Base-by-base conservation (phyloP, 208 protist genomes). In the Kentomonas sorsogonicus region DNA sequence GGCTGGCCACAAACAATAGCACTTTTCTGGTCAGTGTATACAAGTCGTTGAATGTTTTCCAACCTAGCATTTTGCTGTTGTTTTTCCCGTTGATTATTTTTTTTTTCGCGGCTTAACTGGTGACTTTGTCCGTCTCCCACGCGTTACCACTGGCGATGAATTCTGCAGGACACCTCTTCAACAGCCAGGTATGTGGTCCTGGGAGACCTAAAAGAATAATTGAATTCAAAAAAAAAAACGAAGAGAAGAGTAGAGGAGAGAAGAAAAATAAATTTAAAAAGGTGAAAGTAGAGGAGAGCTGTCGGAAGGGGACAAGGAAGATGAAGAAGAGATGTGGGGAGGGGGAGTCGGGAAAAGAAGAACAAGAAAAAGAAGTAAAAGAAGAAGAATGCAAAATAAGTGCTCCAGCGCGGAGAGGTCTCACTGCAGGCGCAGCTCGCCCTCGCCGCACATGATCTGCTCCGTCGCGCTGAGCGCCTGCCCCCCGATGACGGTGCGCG, bases 191-290 rank as follows among this genome's bases (percentile, higher is more conserved):
- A 47, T 20, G 16, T 27, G 10, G 16, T 31, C 41, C 39, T 41
- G 15, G 25, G 10, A 45, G 53, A 33, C 1, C 5, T n/a, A 59
- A 31, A 2, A 50, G 26, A 62, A 20, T 33, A 62, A 51, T 4
- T 40, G 22, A 34, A 44, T 33, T 10, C 54, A 34, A 47, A 63
- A 53, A 47, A 36, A 65, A 13, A 43, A 22, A 38, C 2, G 18
- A 40, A 50, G 43, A 33, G 18, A 20, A 0, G 44, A 23, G 3
- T 30, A 20, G 0, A 33, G 67, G 26, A 57, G 41, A 60, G 57
- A 72, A 57, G 20, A 46, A 66, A 50, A 47, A 60, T 55, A 44
- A 54, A 58, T n/a, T 13, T 60, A 10, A 48, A 60, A 11, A 29
- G 16, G 13, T 34, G 26, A 2, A 30, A 13, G 15, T 41, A 38